Base-by-base conservation (phyloP, 441 rosid species). In the Geranium incanum region DNA sequence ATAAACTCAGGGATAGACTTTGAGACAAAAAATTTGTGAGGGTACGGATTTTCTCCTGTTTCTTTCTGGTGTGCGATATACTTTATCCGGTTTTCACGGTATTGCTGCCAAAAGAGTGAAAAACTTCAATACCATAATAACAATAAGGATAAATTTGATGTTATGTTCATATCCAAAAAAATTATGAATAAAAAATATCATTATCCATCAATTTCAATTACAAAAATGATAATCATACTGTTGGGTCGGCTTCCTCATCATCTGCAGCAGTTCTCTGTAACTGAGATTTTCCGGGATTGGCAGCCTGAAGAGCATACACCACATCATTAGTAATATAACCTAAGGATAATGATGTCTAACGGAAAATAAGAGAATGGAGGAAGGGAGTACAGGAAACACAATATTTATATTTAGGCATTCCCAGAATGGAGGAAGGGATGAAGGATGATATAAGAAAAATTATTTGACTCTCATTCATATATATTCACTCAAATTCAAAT, bases 191-290 rank as follows among this genome's bases (percentile, higher is more conserved):
- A 45, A 45, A 45, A 28, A 45, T 45, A 45, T 11, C 15, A 12
- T 12, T 45, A 45, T 45, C 15, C 2, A 45, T 45, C 9, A 45
- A 45, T 45, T 45, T 7, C 13, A 45, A 45, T 80, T 77, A 55
- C 39, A 77, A 72, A 73, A 6, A 36, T 37, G 38, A 19, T 1
- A 67, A n/a, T 11, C 9, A 72, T 81, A 93, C 98, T 39, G 91
- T 90, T 38, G 97, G 91, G 75, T 92, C 97, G 92, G 88, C 89
- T 52, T 92, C 92, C 1, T 92, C 93, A 62, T 87, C 87, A 66
- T 86, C 97, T 72, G 81, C 85, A 23, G 76, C 80, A 55, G 83
- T 64, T 76, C 79, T 86, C 80, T 78, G 82, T 76, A 37, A 76
- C n/a, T 81, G 85, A 36, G 79, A 68, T 73, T 76, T 74, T 8